A percentile compares a stretch with the other conserved stretches of the same genome.
Conservation (phyloP, 1,284 basidiomycete species). For the Microbotryomycetes sp. region DNA sequence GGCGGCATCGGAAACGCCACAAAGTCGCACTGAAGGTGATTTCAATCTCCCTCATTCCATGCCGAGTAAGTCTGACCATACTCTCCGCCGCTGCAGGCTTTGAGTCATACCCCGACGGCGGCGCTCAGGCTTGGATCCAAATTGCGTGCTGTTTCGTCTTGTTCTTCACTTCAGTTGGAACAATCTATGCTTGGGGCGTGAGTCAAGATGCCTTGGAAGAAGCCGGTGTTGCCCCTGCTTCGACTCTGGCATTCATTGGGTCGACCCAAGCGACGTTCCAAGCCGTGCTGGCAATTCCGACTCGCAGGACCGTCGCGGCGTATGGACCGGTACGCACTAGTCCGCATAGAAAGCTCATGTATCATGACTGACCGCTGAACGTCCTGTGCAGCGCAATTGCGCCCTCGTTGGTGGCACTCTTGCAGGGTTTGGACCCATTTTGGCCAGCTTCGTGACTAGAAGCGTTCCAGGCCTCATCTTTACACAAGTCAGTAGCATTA, state of each 20-base stretch:
- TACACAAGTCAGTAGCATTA: slow-evolving; percentile 5
- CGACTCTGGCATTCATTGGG: slow-evolving; percentile 20
- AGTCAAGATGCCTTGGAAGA: slow-evolving; percentile 16
- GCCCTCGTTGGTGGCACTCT: slow-evolving; percentile 8
- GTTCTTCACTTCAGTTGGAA: slow-evolving; percentile 16
- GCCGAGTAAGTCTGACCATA: no score
- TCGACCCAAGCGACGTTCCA: slow-evolving; percentile 5
- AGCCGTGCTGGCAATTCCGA: slow-evolving; percentile 18
- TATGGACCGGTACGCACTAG: slow-evolving; percentile 16
- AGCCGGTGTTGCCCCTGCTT: background rate
- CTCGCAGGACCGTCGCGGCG: slow-evolving; percentile 4
- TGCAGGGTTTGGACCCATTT: slow-evolving; percentile 6
- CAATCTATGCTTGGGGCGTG: slow-evolving; percentile 18
- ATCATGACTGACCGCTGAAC: background rate
- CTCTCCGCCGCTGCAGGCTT: no score
- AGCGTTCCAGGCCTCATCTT: slow-evolving; percentile 14
- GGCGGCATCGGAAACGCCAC: no score
- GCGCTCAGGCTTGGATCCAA: slow-evolving; percentile 9
- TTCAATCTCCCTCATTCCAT: no score
- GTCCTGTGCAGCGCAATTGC: background rate
- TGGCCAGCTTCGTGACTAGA: slow-evolving; percentile 13
- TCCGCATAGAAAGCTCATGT: no score
- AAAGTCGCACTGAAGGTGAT: no score
- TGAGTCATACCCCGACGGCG: slow-evolving; percentile 25
- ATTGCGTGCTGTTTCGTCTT: slow-evolving; percentile 9